Evolutionary conservation across 1,284 basidiomycete species (phyloP), one percentile per base, ranked within the genome.

Genomic region (Mrakiaceae sp.): DNA sequence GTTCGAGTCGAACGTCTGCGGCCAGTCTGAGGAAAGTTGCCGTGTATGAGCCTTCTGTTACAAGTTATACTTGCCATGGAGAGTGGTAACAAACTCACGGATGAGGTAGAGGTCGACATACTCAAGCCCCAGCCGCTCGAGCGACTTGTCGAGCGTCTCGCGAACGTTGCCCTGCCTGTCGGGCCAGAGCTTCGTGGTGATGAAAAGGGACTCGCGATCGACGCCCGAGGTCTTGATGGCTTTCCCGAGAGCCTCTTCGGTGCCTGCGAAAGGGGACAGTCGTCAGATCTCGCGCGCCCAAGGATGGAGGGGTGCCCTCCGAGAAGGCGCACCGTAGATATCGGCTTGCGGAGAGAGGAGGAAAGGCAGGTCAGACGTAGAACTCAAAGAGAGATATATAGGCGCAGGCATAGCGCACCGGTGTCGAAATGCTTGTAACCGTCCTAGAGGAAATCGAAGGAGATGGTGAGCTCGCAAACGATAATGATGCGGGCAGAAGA

Each of bases 171-270:
- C 61, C 54, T 63, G 55, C 2, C 61, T 42, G 61, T 63, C 39
- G 40, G 47, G 46, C 61, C 61, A 48, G 57, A 58, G 57, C 51
- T 63, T 63, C 11, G 61, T 55, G 14, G 56, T 54, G 14, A 63
- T 14, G 40, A 63, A 63, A 11, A 63, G 27, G 46, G 55, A 43
- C 4, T n/a, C 8, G n/a, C 61, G n/a, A 9, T 55, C 53, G 48
- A 63, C 44, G 2, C 44, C 44, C 0, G 16, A 40, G 47, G 51
- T 16, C 61, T 63, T 55, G 54, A 63, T 63, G 7, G 53, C 61
- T n/a, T 46, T 42, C 16, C 61, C 61, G 46, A 63, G 53, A 11
- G 51, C 46, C 11, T 84, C 87, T 77, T 95, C 90, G 75, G 27
- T 27, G 27, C 27, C 27, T 27, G 27, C 46, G 48, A 16, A 47